Percentiles rank a stretch among this genome's conserved stretches.
phyloP scores from a whole-genome alignment of 2,329 filamentous ascomycete species.

The Zalaria obscura region DNA sequence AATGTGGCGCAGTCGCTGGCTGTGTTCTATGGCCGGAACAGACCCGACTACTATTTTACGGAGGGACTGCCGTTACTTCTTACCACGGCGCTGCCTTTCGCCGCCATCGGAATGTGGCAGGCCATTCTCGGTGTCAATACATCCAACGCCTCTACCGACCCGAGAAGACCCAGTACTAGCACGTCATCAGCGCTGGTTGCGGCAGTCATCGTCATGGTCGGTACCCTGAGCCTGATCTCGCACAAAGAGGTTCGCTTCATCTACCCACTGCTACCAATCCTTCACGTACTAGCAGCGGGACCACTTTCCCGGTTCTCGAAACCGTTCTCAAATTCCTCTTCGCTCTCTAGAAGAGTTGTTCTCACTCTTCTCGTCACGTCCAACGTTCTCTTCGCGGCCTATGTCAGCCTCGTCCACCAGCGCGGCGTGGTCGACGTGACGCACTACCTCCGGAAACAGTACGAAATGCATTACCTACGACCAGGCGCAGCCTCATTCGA shows the following conservation, averaged over 20 bases:
- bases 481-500: conserved; percentile 7
- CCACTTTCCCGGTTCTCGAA: conserved; percentile 52
- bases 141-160: background rate
- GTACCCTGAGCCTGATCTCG: conserved; percentile 64
- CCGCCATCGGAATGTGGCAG: conserved; percentile 48
- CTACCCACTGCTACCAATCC: conserved; percentile 75
- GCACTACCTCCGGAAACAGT: conserved; percentile 59
- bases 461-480: conserved; percentile 39
- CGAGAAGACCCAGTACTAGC: conserved; percentile 9
- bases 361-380: conserved; percentile 39
- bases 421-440: conserved; percentile 65
- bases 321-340: conserved; percentile 14
- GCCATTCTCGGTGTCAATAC: conserved; percentile 14
- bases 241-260: conserved; percentile 98
- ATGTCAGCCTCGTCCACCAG: conserved; percentile 66
- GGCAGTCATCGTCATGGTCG: conserved; percentile 41
- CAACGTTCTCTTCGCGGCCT: conserved; percentile 60
- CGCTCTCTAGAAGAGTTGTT: conserved; percentile 34
- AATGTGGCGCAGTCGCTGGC: conserved; percentile 80
- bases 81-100: conserved; percentile 71
- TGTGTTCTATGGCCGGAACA: conserved; percentile 82
- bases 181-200: conserved; percentile 30
- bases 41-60: conserved; percentile 83
- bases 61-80: conserved; percentile 81
- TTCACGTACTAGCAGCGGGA: conserved; percentile 67